Evolutionary conservation across 306 rosid genomes (phyloP).

Genomic region (Hippophae gyantsensis): DNA sequence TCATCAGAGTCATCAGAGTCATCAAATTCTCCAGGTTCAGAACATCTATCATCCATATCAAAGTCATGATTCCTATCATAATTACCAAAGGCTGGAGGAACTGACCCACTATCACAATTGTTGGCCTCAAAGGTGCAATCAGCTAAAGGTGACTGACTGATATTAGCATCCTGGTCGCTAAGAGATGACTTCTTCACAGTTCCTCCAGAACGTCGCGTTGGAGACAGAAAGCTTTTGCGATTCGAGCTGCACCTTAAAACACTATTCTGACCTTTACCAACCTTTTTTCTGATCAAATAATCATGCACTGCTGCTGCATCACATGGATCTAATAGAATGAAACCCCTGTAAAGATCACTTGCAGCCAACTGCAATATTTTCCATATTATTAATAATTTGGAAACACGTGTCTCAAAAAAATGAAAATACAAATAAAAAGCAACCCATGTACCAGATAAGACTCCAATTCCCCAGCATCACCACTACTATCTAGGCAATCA

Average conservation of each 20-base stretch:
- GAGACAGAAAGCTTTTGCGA: conserved; percentile 52
- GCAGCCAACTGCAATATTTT: conserved; percentile 69
- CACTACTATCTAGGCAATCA: conserved; percentile 75
- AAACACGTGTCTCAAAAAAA: neutral
- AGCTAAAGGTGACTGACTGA: conserved; percentile 31
- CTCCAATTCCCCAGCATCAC: conserved; percentile 86
- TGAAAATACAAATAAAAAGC: conserved; percentile 14
- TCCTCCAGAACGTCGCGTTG: conserved; percentile 51
- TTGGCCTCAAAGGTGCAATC: conserved; percentile 17
- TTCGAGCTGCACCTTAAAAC: conserved; percentile 37
- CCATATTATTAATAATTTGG: conserved; percentile 13
- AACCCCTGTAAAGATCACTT: conserved; percentile 58
- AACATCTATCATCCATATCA: conserved; percentile 47
- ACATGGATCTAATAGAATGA: conserved; percentile 70
- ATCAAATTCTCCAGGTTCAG: conserved; percentile 36
- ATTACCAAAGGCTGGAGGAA: conserved; percentile 34
- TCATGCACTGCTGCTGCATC: conserved; percentile 66
- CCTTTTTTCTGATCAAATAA: conserved; percentile 40
- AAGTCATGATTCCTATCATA: conserved; percentile 29
- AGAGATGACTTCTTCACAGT: conserved; percentile 37
- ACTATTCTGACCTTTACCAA: conserved; percentile 35
- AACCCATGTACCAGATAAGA: conserved; percentile 68
- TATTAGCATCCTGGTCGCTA: conserved; percentile 38
- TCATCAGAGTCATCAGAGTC: conserved; percentile 56
- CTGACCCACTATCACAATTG: conserved; percentile 25